A percentile compares a stretch with the other conserved stretches of the same genome.
These are phyloP conservation scores for Colletotrichum tofieldiae DNA, from an alignment of 2,329 filamentous ascomycete species.

Conservation along the genomic window DNA sequence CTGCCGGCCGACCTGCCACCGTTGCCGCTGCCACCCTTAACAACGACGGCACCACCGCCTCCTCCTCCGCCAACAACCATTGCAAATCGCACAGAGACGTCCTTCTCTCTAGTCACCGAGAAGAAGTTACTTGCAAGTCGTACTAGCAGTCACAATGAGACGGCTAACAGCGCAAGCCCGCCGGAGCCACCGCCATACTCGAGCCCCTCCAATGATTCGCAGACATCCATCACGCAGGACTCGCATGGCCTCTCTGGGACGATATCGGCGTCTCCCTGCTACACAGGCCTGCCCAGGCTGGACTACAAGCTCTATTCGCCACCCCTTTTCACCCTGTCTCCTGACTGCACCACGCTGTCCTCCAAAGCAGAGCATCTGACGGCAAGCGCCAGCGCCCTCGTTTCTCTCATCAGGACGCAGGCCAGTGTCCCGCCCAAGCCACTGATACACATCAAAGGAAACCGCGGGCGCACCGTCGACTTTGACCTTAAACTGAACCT, in stretches of 20 bases:
- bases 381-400: constrained; percentile 60
- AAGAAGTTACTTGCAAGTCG: constrained; percentile 15
- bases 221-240: constrained; percentile 31
- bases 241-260: constrained; percentile 46
- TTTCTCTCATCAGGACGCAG: constrained; percentile 63
- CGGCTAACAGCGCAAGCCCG: neutral
- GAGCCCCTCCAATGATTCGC: constrained; percentile 48
- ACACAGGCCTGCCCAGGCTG: constrained; percentile 64
- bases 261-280: constrained; percentile 52
- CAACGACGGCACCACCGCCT: neutral
- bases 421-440: constrained; percentile 70
- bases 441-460: constrained; percentile 65
- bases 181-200: constrained; percentile 54
- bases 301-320: constrained; percentile 70
- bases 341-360: constrained; percentile 64
- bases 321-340: constrained; percentile 66
- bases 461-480: constrained; percentile 61
- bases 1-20: constrained; percentile 8
- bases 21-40: constrained; percentile 16
- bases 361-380: constrained; percentile 66
- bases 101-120: constrained; percentile 8
- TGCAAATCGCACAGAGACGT: neutral
- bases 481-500: constrained; percentile 70
- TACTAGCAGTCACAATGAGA: neutral
- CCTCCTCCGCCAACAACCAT: neutral